A percentile compares a stretch with the other conserved stretches of the same genome.
Conservation (phyloP, 768 basidiomycete genomes). For the Suillus plorans region DNA sequence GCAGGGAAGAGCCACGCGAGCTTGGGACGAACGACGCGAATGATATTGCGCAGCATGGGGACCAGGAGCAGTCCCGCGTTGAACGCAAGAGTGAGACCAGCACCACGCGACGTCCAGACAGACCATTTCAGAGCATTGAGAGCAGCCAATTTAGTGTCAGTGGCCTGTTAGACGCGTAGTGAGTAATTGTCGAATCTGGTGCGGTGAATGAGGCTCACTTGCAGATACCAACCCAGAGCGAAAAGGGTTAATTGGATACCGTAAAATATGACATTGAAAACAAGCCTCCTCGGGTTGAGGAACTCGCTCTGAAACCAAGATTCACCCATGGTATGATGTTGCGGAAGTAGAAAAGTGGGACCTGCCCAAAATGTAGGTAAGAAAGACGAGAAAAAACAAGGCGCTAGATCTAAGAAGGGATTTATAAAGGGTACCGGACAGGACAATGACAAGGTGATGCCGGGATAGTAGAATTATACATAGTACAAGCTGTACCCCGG, state of each 20-base stretch:
- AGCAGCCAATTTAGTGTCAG: conserved; percentile 61
- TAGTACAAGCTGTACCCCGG: background rate
- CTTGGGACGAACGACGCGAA: conserved; percentile 79
- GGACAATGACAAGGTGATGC: conserved; percentile 4
- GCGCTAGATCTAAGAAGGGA: background rate
- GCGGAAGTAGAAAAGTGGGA: background rate
- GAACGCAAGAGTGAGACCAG: conserved; percentile 86
- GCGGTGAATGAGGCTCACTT: conserved; percentile 44
- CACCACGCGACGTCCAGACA: conserved; percentile 89
- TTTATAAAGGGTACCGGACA: conserved; percentile 1
- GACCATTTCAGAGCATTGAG: conserved; percentile 82
- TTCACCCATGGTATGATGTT: conserved; percentile 52
- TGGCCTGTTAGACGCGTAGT: conserved; percentile 39
- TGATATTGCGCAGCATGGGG: conserved; percentile 87
- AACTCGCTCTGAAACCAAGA: conserved; percentile 76
- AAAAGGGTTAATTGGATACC: conserved; percentile 74
- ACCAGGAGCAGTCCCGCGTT: conserved; percentile 85
- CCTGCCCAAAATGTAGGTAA: conserved; percentile 4
- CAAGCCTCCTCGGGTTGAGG: conserved; percentile 57
- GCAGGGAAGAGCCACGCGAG: conserved; percentile 84
- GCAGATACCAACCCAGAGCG: conserved; percentile 85
- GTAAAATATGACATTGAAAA: conserved; percentile 80
- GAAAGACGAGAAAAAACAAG: conserved; percentile 2
- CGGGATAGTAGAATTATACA: background rate
- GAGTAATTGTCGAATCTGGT: background rate